phyloP scores from a whole-genome alignment of 192 early-diverging fungal genomes.

The Coemansia sp. region DNA sequence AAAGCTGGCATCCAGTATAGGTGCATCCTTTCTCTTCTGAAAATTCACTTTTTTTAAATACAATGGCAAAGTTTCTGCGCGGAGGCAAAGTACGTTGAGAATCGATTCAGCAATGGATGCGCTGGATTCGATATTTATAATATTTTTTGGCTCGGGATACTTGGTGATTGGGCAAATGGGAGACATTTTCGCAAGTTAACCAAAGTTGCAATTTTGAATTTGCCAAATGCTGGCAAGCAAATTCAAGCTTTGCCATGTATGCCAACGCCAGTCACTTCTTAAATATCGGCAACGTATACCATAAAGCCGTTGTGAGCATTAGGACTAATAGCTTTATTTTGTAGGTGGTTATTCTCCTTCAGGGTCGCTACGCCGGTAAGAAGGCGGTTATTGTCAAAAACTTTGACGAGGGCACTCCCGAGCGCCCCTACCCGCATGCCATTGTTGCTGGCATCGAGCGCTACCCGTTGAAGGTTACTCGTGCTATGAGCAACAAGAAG shows the following conservation, averaged over 20 bases:
- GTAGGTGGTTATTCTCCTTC: conserved; percentile 96
- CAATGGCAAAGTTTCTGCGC: conserved; percentile 52
- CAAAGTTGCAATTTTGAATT: not conserved
- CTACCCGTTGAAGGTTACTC: conserved; percentile 97
- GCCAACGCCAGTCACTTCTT: too few species aligned
- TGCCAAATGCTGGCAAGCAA: not conserved
- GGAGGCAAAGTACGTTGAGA: conserved; percentile 48
- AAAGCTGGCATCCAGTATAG: not conserved
- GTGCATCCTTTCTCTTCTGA: conserved; percentile 31
- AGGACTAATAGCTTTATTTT: not conserved
- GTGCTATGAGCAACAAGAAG: conserved; percentile 91
- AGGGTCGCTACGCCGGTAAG: conserved; percentile 98
- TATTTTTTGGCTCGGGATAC: not conserved
- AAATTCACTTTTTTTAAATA: conserved; percentile 11
- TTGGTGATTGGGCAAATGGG: not conserved
- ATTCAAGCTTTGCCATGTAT: not conserved
- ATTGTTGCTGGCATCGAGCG: conserved; percentile 96
- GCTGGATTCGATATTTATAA: conserved; percentile 5
- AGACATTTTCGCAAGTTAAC: too few species aligned
- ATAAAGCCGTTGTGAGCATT: not conserved
- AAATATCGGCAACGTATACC: too few species aligned
- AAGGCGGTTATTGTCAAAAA: conserved; percentile 99
- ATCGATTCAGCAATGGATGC: conserved; percentile 21
- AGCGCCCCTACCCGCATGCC: conserved; percentile 96
- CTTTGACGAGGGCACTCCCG: conserved; percentile 95